These are phyloP conservation scores for Candida suzukii DNA, from an alignment of 805 yeast species.

Conservation along the genomic window DNA sequence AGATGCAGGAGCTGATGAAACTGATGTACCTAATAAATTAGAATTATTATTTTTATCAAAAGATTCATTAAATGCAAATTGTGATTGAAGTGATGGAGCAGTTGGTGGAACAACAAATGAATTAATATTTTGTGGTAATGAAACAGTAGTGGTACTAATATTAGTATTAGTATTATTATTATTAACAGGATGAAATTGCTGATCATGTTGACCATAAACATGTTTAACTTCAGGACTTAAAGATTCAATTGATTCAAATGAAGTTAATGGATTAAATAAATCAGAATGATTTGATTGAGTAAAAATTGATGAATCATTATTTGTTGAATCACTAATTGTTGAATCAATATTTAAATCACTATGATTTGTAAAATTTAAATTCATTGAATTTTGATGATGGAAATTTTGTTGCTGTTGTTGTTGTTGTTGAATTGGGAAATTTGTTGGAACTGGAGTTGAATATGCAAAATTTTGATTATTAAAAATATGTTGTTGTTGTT, in stretches of 20 bases:
- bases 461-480: not conserved
- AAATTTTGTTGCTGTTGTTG: not conserved
- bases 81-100: conserved; percentile 15
- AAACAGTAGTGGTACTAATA: not conserved
- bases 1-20: conserved; percentile 15
- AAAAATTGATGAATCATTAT: conserved; percentile 1
- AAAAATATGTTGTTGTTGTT: not conserved
- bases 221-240: conserved; percentile 1
- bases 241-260: conserved; percentile 3
- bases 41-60: not conserved
- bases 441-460: not conserved
- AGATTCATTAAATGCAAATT: not conserved
- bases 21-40: too few species aligned
- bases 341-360: too few species aligned
- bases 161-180: not conserved
- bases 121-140: conserved; percentile 2
- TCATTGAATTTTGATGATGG: not conserved
- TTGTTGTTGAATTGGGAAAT: too few species aligned
- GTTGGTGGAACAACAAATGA: conserved; percentile 1
- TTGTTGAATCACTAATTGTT: not conserved
- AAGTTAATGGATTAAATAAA: conserved; percentile 1
- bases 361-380: conserved; percentile 4
- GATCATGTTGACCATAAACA: not conserved
- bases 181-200: not conserved
- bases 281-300: not conserved